A percentile compares a stretch with the other conserved stretches of the same genome.
phyloP scores from a whole-genome alignment of 495 filamentous ascomycete genomes.

The Sordaria brevicollis region DNA sequence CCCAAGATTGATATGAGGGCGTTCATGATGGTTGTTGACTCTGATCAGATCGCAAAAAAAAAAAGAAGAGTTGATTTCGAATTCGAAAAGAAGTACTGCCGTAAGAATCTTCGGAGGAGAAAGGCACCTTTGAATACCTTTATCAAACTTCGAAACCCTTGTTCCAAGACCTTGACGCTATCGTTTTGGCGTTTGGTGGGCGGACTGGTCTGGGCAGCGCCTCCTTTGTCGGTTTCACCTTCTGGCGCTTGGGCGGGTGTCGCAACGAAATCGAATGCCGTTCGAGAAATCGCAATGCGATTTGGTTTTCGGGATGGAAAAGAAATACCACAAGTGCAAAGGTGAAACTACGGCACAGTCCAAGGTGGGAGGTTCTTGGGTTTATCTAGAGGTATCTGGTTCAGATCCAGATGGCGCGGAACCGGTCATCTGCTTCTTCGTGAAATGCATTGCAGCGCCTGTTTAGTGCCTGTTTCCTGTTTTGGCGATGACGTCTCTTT shows the following conservation, averaged over 20 bases:
- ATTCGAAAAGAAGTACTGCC: not conserved
- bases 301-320: not conserved
- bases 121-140: not conserved
- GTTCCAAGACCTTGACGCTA: constrained; percentile 4
- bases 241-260: constrained; percentile 2
- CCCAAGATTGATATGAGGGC: constrained; percentile 40
- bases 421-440: constrained; percentile 1
- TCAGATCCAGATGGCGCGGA: not conserved
- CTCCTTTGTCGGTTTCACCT: constrained; percentile 16
- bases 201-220: constrained; percentile 7
- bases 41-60: not conserved
- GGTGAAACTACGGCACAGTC: not conserved
- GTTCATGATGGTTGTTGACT: constrained; percentile 10
- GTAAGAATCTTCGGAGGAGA: not conserved
- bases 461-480: not conserved
- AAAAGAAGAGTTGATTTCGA: not conserved
- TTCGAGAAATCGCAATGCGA: not conserved
- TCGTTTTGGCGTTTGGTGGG: not conserved
- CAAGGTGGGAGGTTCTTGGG: not conserved
- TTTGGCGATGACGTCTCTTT: constrained; percentile 3
- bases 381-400: not conserved
- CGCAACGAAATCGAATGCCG: not conserved
- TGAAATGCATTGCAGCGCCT: not conserved
- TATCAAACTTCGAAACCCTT: constrained; percentile 4
- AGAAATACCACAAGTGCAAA: not conserved